phyloP scores from a whole-genome alignment of 495 filamentous ascomycete genomes.

The Penicillium mononematosum region DNA sequence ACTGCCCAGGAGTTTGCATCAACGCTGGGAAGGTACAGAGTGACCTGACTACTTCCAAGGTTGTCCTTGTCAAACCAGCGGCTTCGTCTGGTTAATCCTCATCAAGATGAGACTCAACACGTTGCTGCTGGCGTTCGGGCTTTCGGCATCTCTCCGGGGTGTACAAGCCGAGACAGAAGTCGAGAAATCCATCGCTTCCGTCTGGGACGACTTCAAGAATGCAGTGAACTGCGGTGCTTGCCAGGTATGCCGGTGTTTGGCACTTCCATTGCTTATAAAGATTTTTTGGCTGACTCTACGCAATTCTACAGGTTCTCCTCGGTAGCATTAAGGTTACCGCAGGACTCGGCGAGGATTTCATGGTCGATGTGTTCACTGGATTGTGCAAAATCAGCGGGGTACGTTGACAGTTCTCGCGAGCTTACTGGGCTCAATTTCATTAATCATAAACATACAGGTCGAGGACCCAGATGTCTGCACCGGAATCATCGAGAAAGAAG shows the following conservation, averaged over 20 bases:
- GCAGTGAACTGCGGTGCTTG: constrained; percentile 24
- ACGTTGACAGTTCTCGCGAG: constrained; percentile 7
- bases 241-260: constrained; percentile 15
- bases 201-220: constrained; percentile 28
- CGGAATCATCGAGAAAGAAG: constrained; percentile 47
- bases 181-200: constrained; percentile 15
- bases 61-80: neutral
- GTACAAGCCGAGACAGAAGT: constrained; percentile 8
- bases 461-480: constrained; percentile 52
- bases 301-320: constrained; percentile 36
- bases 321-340: constrained; percentile 47
- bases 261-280: no score
- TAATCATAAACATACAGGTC: constrained; percentile 17
- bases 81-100: neutral
- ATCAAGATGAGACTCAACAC: constrained; percentile 12
- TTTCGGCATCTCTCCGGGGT: constrained; percentile 3
- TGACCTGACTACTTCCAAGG: neutral
- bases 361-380: constrained; percentile 42
- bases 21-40: neutral
- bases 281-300: neutral
- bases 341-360: constrained; percentile 39
- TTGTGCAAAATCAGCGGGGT: constrained; percentile 47
- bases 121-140: constrained; percentile 7
- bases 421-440: neutral
- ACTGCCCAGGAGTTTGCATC: neutral